Evolutionary conservation across 2,329 filamentous ascomycete genomes (phyloP).

Genomic region (Fusarium keratoplasticum): DNA sequence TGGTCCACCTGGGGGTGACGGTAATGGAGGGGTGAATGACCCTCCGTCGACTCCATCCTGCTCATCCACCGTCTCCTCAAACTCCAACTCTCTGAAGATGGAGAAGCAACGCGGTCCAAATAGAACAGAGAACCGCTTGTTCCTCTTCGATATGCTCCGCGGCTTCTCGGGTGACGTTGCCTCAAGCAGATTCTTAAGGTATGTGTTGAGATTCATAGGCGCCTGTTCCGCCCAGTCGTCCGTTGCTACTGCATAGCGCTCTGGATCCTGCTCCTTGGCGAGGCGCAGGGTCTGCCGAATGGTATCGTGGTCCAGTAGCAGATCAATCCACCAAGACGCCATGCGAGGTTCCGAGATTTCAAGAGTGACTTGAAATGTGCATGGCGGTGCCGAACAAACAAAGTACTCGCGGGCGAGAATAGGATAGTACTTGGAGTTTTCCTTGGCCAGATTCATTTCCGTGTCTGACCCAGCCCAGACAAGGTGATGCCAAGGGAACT

Average conservation of each 20-base stretch:
- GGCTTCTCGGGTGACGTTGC: conserved; percentile 49
- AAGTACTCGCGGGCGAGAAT: conserved; percentile 52
- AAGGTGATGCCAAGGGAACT: conserved; percentile 55
- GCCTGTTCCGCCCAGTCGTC: conserved; percentile 56
- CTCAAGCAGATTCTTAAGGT: conserved; percentile 62
- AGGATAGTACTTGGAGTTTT: conserved; percentile 53
- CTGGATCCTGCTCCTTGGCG: conserved; percentile 59
- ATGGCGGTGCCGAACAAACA: conserved; percentile 56
- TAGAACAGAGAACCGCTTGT: conserved; percentile 66
- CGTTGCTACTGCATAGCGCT: conserved; percentile 58
- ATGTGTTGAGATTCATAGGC: conserved; percentile 61
- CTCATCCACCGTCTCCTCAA: conserved; percentile 54
- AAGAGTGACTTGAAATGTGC: conserved; percentile 57
- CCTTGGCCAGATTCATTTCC: conserved; percentile 37
- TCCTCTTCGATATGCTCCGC: conserved; percentile 65
- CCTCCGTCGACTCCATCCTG: conserved; percentile 55
- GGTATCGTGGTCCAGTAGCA: conserved; percentile 59
- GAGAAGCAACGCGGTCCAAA: conserved; percentile 63
- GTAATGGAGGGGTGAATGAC: conserved; percentile 50
- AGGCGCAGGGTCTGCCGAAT: conserved; percentile 54
- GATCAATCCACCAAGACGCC: conserved; percentile 53
- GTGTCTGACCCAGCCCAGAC: conserved; percentile 50
- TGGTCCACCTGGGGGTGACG: conserved; percentile 49
- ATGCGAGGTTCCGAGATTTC: conserved; percentile 64
- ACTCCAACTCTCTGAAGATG: conserved; percentile 63